Percentiles rank a stretch among this genome's conserved stretches.
Evolutionary conservation across 1,284 basidiomycete species (phyloP).

Genomic region (Moesziomyces sp.): DNA sequence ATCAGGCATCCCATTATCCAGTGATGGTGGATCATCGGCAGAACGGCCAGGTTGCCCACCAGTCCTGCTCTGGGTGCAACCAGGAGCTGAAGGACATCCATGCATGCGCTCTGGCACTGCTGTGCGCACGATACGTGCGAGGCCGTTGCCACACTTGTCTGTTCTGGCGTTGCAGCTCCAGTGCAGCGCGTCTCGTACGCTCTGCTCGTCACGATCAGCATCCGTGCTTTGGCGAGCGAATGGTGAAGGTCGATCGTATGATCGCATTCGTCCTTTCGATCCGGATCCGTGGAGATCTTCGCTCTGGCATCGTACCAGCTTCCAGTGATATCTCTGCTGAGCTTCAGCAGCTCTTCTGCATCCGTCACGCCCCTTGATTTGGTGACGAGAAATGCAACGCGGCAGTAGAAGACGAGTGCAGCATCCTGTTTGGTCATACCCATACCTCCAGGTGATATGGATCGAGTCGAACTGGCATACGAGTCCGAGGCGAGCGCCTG

Average conservation of each 20-base stretch:
- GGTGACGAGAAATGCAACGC: constrained; percentile 5
- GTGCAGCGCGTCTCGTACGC: not conserved
- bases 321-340: constrained; percentile 3
- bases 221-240: constrained; percentile 5
- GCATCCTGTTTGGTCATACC: constrained; percentile 25
- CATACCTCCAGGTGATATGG: not conserved
- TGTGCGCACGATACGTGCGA: not conserved
- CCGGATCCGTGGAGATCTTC: constrained; percentile 7
- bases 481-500: constrained; percentile 3
- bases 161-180: not conserved
- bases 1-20: constrained; percentile 11
- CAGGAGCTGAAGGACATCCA: constrained; percentile 12
- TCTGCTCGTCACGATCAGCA: constrained; percentile 10
- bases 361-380: constrained; percentile 1
- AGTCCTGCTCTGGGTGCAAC: not conserved
- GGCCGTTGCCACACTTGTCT: not conserved
- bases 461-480: not conserved
- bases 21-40: constrained; percentile 24
- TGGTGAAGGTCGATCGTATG: constrained; percentile 20
- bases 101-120: constrained; percentile 7
- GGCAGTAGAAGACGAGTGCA: constrained; percentile 20
- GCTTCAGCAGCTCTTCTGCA: not conserved
- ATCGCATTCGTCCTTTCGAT: constrained; percentile 19
- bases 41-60: constrained; percentile 8
- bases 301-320: constrained; percentile 12